Evolutionary conservation across 768 basidiomycete genomes (phyloP).

Genomic region (Neoboletus brunneissimus): DNA sequence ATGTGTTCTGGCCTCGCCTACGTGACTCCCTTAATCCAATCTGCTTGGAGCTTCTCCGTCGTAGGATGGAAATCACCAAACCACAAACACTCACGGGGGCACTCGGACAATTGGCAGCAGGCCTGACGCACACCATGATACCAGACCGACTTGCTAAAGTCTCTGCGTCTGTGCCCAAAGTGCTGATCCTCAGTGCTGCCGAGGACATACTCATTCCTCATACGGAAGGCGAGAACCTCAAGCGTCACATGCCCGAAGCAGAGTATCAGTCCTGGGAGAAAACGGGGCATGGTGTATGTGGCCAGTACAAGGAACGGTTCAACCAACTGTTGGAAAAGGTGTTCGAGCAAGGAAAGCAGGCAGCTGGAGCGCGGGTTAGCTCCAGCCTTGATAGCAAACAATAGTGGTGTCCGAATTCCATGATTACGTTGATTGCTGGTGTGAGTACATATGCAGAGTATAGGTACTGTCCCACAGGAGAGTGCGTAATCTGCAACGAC

Average conservation of each 20-base stretch:
- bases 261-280: conserved; percentile 56
- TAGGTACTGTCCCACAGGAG: not conserved
- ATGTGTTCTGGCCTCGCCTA: conserved; percentile 3
- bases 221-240: conserved; percentile 49
- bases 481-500: not conserved
- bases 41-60: conserved; percentile 40
- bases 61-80: conserved; percentile 49
- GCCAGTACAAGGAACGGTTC: conserved; percentile 48
- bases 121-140: conserved; percentile 57
- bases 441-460: not conserved
- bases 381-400: not conserved
- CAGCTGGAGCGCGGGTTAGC: not conserved
- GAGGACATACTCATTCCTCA: conserved; percentile 57
- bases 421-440: too few species aligned
- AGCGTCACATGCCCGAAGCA: conserved; percentile 54
- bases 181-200: conserved; percentile 66
- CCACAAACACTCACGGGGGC: conserved; percentile 60
- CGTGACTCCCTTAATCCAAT: not conserved
- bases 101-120: conserved; percentile 73
- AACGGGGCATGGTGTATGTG: conserved; percentile 62
- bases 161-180: conserved; percentile 58
- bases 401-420: not conserved
- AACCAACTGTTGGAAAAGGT: conserved; percentile 56
- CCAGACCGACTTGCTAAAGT: conserved; percentile 47
- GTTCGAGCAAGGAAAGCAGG: conserved; percentile 47